Evolutionary conservation across 495 filamentous ascomycete genomes (phyloP).

Genomic region (Hypoxylon perforatum): DNA sequence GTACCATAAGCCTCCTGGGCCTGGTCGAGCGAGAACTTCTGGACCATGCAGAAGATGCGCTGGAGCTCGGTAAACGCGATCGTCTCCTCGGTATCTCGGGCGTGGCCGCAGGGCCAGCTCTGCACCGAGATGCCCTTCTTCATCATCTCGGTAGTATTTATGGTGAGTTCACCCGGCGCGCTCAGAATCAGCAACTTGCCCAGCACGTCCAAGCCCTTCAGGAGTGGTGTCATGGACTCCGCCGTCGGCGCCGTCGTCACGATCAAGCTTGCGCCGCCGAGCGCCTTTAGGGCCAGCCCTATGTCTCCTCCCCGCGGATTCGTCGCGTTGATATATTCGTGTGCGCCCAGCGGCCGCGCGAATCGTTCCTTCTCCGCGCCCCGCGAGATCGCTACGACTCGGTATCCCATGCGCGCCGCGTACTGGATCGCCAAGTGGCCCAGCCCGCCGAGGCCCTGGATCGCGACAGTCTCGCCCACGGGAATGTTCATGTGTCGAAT

Average conservation of each 20-base stretch:
- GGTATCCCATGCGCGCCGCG: conserved; percentile 71
- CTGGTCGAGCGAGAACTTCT: conserved; percentile 69
- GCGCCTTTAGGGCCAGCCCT: conserved; percentile 59
- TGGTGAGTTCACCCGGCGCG: conserved; percentile 56
- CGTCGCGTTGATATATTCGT: conserved; percentile 71
- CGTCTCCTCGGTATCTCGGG: conserved; percentile 70
- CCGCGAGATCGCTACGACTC: conserved; percentile 69
- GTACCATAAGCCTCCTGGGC: conserved; percentile 59
- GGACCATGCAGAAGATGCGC: conserved; percentile 68
- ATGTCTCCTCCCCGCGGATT: conserved; percentile 57
- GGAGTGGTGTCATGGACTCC: conserved; percentile 60
- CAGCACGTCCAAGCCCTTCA: conserved; percentile 60
- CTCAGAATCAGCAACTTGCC: conserved; percentile 70
- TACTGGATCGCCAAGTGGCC: conserved; percentile 76
- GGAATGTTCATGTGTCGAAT: conserved; percentile 66
- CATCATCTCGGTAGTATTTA: conserved; percentile 61
- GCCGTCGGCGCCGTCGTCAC: conserved; percentile 68
- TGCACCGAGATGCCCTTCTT: conserved; percentile 61
- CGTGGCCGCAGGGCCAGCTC: conserved; percentile 69
- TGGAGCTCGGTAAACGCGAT: conserved; percentile 68
- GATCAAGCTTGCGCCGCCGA: conserved; percentile 70
- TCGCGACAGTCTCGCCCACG: conserved; percentile 66
- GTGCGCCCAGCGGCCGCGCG: conserved; percentile 69
- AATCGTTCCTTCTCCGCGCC: conserved; percentile 67
- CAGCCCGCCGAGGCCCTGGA: conserved; percentile 73